Evolutionary conservation across 2,329 filamentous ascomycete species (phyloP), one percentile per base, ranked within the genome.

Genomic region (Fusarium sp.): DNA sequence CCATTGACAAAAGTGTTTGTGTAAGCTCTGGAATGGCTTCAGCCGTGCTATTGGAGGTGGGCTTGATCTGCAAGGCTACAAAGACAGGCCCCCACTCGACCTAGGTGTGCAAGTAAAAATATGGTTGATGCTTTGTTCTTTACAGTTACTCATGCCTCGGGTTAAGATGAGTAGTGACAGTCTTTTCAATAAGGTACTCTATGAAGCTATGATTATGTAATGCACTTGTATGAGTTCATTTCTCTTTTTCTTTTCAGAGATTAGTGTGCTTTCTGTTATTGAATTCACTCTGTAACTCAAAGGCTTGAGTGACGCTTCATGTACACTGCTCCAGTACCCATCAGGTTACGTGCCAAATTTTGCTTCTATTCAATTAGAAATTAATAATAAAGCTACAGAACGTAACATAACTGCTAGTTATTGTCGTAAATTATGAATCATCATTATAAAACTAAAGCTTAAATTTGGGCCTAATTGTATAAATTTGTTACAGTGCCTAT

Each of bases 31-130:
- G 73, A 76, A 74, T 49, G 57, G 64, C 59, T 63, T 69, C 74
- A 77, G 75, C 75, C 75, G 74, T 60, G 72, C 60, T 68, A 58
- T 66, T 46, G 37, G 48, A 64, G 60, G 60, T 64, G 71, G 67
- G 53, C 38, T 60, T 65, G 55, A 69, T 60, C 69, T 80, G 78
- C 79, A 81, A 81, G 80, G 80, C 80, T 81, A 76, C 77, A 55
- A 27, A 20, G 6, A 12, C 15, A 50, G 56, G 37, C 37, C 63
- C 70, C 23, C 23, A 59, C 53, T 13, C 20, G 30, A 35, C 30
- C 46, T 26, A 41, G 67, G 74, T 48, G 74, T 75, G 68, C 48
- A 54, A 37, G 18, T 42, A 70, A 41, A 69, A 46, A n/a, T 38
- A 23, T 73, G 64, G 73, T 56, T 68, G 60, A 48, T 65, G 30